Conservation (phyloP, 768 basidiomycete genomes). For the Kwoniella heveanensis region DNA sequence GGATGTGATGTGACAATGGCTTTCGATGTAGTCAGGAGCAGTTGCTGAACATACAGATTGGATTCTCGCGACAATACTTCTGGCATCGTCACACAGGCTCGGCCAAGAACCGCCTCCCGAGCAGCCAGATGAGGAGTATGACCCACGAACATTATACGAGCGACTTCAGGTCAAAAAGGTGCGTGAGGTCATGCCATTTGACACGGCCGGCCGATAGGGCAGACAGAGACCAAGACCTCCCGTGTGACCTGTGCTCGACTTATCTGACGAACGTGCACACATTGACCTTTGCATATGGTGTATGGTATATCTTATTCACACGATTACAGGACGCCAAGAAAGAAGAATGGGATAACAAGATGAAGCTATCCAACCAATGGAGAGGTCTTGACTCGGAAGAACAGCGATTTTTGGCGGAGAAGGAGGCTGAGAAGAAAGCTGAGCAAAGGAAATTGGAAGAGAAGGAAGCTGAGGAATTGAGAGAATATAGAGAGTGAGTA, state of each 20-base stretch:
- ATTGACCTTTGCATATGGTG: too few relatives aligned
- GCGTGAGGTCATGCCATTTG: too few relatives aligned
- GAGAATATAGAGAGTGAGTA: constrained; percentile 52
- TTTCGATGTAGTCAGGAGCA: too few relatives aligned
- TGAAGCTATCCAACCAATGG: constrained; percentile 58
- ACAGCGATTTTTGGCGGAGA: constrained; percentile 54
- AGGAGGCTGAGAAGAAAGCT: constrained; percentile 43
- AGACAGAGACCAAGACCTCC: too few relatives aligned
- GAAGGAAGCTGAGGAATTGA: constrained; percentile 51
- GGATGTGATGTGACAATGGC: too few relatives aligned
- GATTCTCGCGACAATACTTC: too few relatives aligned
- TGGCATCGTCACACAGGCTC: too few relatives aligned
- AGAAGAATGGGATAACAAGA: constrained; percentile 58
- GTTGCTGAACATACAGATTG: too few relatives aligned
- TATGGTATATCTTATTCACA: too few relatives aligned
- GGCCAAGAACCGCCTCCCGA: constrained; percentile 57
- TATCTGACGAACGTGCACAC: too few relatives aligned
- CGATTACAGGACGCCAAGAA: constrained; percentile 50
- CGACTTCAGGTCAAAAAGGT: constrained; percentile 54
- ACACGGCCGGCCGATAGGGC: too few relatives aligned
- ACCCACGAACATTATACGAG: constrained; percentile 54
- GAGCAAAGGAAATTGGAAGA: constrained; percentile 43
- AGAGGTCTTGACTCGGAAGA: constrained; percentile 58
- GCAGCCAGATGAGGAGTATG: constrained; percentile 45
- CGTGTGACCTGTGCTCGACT: too few relatives aligned